These are phyloP conservation scores for Fusarium nelsonii DNA, from an alignment of 2,329 filamentous ascomycete species.

Conservation along the genomic window DNA sequence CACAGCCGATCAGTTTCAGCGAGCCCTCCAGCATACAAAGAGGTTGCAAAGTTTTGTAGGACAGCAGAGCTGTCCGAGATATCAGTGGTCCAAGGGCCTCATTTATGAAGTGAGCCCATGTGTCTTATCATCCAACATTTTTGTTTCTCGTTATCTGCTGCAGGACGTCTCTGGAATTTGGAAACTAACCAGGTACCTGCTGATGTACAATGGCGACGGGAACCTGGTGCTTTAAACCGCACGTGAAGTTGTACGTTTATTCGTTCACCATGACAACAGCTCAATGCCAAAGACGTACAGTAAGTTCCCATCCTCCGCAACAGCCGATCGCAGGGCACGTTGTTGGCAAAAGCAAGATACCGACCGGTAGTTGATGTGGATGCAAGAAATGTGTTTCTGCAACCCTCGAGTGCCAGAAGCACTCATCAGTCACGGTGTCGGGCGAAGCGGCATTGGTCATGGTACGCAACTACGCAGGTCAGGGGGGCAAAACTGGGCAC, in stretches of 20 bases:
- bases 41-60: slow-evolving; percentile 2
- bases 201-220: too few relatives aligned
- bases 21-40: background rate
- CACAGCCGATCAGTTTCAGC: background rate
- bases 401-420: slow-evolving; percentile 24
- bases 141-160: background rate
- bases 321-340: slow-evolving; percentile 10
- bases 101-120: slow-evolving; percentile 64
- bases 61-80: background rate
- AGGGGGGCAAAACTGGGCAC: slow-evolving; percentile 27
- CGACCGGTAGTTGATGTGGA: slow-evolving; percentile 44
- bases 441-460: slow-evolving; percentile 30
- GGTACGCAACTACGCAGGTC: slow-evolving; percentile 24
- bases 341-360: background rate
- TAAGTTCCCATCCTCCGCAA: background rate
- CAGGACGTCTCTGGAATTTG: background rate
- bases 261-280: background rate
- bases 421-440: slow-evolving; percentile 1
- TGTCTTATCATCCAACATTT: slow-evolving; percentile 7
- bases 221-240: background rate
- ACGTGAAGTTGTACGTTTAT: background rate
- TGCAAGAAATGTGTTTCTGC: slow-evolving; percentile 23
- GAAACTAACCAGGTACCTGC: too few relatives aligned
- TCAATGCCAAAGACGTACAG: background rate
- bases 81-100: slow-evolving; percentile 70